phyloP scores from a whole-genome alignment of 805 yeast species.

The Naumovozyma baii region DNA sequence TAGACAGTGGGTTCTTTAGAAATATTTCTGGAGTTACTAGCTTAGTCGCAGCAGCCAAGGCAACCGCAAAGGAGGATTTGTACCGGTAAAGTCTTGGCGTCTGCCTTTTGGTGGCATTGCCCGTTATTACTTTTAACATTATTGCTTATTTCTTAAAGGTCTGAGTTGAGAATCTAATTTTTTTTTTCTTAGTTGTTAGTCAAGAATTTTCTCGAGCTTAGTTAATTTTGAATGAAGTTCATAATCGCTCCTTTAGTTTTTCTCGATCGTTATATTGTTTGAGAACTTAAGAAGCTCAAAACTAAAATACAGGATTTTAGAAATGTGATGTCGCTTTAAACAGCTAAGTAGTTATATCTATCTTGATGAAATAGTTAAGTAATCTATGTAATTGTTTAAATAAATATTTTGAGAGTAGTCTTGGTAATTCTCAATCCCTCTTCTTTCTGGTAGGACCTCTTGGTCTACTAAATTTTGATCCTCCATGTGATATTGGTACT shows the following conservation, averaged over 20 bases:
- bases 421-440: conserved; percentile 2
- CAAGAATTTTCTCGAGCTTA: no score
- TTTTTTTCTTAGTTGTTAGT: no score
- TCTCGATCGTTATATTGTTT: no score
- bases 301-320: no score
- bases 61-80: conserved; percentile 39
- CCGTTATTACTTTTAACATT: not conserved
- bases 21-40: conserved; percentile 55
- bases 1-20: conserved; percentile 74
- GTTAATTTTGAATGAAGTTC: no score
- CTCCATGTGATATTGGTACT: conserved; percentile 7
- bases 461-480: conserved; percentile 45
- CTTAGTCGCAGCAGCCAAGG: conserved; percentile 63
- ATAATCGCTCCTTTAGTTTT: no score
- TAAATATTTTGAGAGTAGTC: no score
- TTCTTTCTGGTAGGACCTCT: conserved; percentile 57
- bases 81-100: conserved; percentile 4
- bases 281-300: no score
- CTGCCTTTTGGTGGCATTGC: not conserved
- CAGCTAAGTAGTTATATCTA: not conserved
- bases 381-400: not conserved
- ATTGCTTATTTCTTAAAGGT: no score
- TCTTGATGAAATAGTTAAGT: not conserved
- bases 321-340: no score
- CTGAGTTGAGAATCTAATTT: no score